Percentiles rank a stretch among this genome's conserved stretches.
phyloP scores from a whole-genome alignment of 805 yeast genomes.

The Candida yuanshanica region DNA sequence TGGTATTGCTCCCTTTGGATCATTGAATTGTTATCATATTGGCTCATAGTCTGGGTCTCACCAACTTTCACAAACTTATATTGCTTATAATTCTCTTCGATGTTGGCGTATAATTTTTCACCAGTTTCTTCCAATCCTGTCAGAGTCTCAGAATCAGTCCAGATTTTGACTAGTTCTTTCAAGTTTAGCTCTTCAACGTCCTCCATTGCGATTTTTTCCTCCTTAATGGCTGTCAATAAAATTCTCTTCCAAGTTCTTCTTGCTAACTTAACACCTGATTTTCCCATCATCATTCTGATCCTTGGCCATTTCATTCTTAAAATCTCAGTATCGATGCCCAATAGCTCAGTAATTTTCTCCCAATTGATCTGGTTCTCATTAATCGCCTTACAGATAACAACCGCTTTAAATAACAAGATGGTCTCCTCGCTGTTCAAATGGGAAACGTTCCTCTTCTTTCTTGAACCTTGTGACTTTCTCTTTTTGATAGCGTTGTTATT shows the following conservation, averaged over 20 bases:
- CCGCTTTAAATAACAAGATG: conserved; percentile 46
- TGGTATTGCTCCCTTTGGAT: conserved; percentile 59
- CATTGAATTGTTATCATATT: conserved; percentile 58
- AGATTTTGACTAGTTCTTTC: conserved; percentile 47
- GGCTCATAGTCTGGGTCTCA: conserved; percentile 26
- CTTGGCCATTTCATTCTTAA: conserved; percentile 67
- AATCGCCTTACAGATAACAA: conserved; percentile 62
- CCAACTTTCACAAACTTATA: conserved; percentile 35
- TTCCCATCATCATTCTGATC: conserved; percentile 56
- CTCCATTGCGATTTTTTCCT: conserved; percentile 42
- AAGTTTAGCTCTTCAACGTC: conserved; percentile 50
- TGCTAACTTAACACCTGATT: conserved; percentile 47
- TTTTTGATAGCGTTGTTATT: conserved; percentile 1
- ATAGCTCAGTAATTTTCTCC: conserved; percentile 47
- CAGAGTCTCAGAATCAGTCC: conserved; percentile 51
- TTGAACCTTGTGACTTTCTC: not conserved
- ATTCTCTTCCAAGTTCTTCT: conserved; percentile 61
- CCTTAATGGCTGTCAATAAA: conserved; percentile 51
- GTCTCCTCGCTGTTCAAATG: conserved; percentile 16
- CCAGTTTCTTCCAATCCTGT: conserved; percentile 1
- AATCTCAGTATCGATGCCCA: conserved; percentile 38
- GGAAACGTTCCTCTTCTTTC: conserved; percentile 16
- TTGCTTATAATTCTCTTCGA: conserved; percentile 42
- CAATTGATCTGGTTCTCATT: conserved; percentile 57
- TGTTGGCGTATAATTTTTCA: conserved; percentile 26